These are phyloP conservation scores for Aspergillus cavernicola DNA, from an alignment of 495 filamentous ascomycete genomes.

Conservation along the genomic window DNA sequence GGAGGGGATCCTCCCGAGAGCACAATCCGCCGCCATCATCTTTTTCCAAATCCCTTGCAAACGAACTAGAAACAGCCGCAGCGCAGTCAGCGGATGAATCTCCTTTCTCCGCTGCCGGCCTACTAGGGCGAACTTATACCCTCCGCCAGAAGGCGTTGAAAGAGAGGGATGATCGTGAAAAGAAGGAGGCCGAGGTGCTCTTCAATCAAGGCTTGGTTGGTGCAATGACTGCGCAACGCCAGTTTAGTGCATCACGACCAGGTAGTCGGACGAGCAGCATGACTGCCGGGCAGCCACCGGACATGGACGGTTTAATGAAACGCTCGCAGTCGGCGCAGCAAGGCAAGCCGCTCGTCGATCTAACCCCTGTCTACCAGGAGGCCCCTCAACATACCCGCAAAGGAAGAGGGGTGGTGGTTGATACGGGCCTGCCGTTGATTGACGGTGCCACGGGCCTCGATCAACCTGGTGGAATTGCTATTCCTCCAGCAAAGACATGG, in stretches of 20 bases:
- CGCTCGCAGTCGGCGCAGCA: conserved; percentile 29
- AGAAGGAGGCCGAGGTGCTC: conserved; percentile 32
- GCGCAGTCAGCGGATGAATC: conserved; percentile 31
- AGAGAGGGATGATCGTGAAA: conserved; percentile 47
- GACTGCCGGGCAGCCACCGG: conserved; percentile 27
- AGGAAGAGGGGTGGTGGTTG: conserved; percentile 64
- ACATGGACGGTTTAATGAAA: conserved; percentile 20
- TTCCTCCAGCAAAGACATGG: conserved; percentile 54
- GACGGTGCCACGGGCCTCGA: conserved; percentile 61
- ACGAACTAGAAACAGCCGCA: conserved; percentile 23
- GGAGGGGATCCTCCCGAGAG: conserved; percentile 36
- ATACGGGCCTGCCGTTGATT: conserved; percentile 58
- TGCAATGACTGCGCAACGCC: conserved; percentile 8
- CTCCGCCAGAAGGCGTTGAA: conserved; percentile 55
- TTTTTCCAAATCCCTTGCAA: conserved; percentile 32
- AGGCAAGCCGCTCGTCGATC: conserved; percentile 66
- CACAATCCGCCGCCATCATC: conserved; percentile 44
- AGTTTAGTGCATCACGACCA: conserved; percentile 12
- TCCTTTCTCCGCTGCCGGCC: conserved; percentile 52
- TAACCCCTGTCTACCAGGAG: conserved; percentile 70
- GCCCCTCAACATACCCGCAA: conserved; percentile 66
- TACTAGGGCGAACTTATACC: conserved; percentile 61
- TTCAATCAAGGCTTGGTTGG: conserved; percentile 25
- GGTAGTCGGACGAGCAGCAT: conserved; percentile 39
- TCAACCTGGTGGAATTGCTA: conserved; percentile 35